Evolutionary conservation across 148 eudicot genomes (phyloP).

Genomic region (Diospyros lotus): DNA sequence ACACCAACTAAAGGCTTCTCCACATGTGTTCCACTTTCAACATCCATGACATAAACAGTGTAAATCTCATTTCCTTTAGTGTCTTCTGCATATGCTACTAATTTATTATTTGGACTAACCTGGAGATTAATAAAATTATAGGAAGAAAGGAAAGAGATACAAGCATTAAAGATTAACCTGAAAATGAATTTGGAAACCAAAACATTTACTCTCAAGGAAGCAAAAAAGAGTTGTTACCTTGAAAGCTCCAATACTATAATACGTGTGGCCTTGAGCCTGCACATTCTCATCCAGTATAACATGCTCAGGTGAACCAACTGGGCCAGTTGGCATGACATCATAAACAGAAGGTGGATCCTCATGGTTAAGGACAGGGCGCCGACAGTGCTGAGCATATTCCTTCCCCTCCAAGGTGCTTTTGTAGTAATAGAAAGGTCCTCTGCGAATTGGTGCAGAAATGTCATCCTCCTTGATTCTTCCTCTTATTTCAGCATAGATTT

Average conservation of each 20-base stretch:
- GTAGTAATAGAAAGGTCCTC: conserved; percentile 77
- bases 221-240: conserved; percentile 32
- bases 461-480: conserved; percentile 91
- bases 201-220: conserved; percentile 1
- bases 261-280: conserved; percentile 60
- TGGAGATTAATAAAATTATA: conserved; percentile 21
- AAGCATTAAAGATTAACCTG: neutral
- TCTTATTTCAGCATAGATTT: conserved; percentile 70
- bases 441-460: conserved; percentile 63
- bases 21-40: conserved; percentile 48
- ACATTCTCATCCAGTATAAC: conserved; percentile 83
- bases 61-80: conserved; percentile 91
- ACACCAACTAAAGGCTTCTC: conserved; percentile 68
- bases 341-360: conserved; percentile 44
- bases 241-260: conserved; percentile 59
- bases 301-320: conserved; percentile 80
- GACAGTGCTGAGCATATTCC: conserved; percentile 73
- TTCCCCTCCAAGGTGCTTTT: conserved; percentile 68
- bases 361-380: conserved; percentile 43
- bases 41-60: conserved; percentile 59
- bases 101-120: conserved; percentile 78
- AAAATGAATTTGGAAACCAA: neutral
- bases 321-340: conserved; percentile 77
- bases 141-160: neutral
- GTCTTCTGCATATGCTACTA: conserved; percentile 94